phyloP scores from a whole-genome alignment of 1,284 basidiomycete species.

The Sporisorium exsertum region DNA sequence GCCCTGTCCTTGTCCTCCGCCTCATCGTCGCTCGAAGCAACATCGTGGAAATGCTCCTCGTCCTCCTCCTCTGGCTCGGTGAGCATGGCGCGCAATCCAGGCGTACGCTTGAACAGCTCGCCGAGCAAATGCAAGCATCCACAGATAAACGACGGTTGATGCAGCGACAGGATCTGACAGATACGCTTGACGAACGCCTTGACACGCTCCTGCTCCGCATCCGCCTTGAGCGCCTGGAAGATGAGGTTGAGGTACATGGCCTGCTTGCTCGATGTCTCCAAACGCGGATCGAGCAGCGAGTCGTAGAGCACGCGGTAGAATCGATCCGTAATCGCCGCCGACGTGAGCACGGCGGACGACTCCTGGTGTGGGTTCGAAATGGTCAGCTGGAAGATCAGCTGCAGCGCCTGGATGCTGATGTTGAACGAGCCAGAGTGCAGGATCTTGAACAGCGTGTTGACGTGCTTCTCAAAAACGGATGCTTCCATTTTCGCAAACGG shows the following conservation, averaged over 20 bases:
- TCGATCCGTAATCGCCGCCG: constrained; percentile 72
- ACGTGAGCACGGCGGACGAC: constrained; percentile 36
- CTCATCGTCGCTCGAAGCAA: constrained; percentile 63
- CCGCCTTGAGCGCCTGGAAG: constrained; percentile 90
- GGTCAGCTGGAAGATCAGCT: constrained; percentile 87
- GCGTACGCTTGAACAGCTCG: constrained; percentile 79
- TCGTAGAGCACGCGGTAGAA: constrained; percentile 93
- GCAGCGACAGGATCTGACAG: constrained; percentile 81
- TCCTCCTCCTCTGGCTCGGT: constrained; percentile 71
- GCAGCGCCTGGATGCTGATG: constrained; percentile 91
- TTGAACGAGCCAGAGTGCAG: constrained; percentile 92
- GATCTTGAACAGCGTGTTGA: constrained; percentile 93
- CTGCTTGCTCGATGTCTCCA: constrained; percentile 88
- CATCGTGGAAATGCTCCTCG: constrained; percentile 73
- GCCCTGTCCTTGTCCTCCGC: constrained; percentile 25
- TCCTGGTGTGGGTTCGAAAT: constrained; percentile 36
- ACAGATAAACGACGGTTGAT: constrained; percentile 88
- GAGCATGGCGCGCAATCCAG: constrained; percentile 79
- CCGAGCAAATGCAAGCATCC: constrained; percentile 79
- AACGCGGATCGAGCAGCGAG: constrained; percentile 84
- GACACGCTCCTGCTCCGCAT: constrained; percentile 77
- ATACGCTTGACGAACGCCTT: constrained; percentile 88
- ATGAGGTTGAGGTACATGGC: constrained; percentile 97
- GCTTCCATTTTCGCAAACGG: constrained; percentile 84
- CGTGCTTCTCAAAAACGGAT: constrained; percentile 82